phyloP scores from a whole-genome alignment of 495 filamentous ascomycete genomes.

The Pyrenula aspistea region DNA sequence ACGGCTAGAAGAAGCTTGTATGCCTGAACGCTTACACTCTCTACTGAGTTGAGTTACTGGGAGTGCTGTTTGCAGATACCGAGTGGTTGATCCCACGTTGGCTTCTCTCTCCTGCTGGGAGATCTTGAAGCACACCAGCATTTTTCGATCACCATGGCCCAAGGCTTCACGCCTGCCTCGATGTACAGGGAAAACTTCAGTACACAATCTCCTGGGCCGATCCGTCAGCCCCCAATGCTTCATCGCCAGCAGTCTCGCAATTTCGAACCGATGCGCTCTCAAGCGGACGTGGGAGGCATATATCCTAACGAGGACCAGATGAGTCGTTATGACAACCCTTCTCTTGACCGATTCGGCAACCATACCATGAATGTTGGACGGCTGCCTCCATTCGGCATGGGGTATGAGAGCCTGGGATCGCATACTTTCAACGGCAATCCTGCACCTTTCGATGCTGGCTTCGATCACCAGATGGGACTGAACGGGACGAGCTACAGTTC shows the following conservation, averaged over 20 bases:
- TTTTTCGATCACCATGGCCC: background rate
- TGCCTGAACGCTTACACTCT: too few relatives aligned
- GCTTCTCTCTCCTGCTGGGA: too few relatives aligned
- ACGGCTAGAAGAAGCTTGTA: too few relatives aligned
- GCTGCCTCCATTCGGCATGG: background rate
- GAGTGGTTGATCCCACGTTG: too few relatives aligned
- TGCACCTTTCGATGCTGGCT: background rate
- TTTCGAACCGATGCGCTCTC: conserved; percentile 50
- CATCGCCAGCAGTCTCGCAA: conserved; percentile 57
- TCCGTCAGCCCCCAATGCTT: conserved; percentile 52
- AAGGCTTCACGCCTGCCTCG: conserved; percentile 7
- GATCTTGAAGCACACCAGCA: too few relatives aligned
- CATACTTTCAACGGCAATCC: conserved; percentile 52
- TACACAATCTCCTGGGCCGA: conserved; percentile 48
- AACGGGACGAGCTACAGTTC: background rate
- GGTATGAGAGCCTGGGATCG: conserved; percentile 49
- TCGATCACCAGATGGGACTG: background rate
- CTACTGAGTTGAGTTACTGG: too few relatives aligned
- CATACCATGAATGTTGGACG: conserved; percentile 29
- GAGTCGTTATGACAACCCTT: conserved; percentile 45
- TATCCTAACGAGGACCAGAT: conserved; percentile 55
- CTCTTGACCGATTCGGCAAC: conserved; percentile 41
- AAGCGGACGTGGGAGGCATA: conserved; percentile 27
- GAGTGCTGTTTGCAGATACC: too few relatives aligned
- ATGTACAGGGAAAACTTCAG: conserved; percentile 51